A percentile compares a stretch with the other conserved stretches of the same genome.
phyloP scores from a whole-genome alignment of 2,329 filamentous ascomycete genomes.

The Scedosporium minutisporum region DNA sequence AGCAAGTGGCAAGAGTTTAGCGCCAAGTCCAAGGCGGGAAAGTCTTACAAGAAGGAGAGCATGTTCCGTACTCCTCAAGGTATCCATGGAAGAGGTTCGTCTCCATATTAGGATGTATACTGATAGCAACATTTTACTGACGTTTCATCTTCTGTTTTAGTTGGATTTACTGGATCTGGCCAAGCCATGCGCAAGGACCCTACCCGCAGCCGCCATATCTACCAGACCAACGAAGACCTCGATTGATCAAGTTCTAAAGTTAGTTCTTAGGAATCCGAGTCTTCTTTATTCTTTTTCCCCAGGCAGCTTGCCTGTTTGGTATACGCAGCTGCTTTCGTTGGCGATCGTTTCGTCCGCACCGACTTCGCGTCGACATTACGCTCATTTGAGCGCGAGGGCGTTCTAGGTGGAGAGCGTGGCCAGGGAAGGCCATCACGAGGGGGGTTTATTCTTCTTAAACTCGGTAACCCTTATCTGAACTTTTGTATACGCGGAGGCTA shows the following conservation, averaged over 20 bases:
- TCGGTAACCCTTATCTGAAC: slow-evolving; percentile 6
- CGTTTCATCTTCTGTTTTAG: slow-evolving; percentile 34
- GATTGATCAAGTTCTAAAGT: slow-evolving; percentile 38
- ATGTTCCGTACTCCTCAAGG: slow-evolving; percentile 94
- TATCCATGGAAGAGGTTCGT: slow-evolving; percentile 72
- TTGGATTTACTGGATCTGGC: slow-evolving; percentile 92
- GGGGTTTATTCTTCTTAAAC: not conserved
- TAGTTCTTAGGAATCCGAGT: slow-evolving; percentile 8
- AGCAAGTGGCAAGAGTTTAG: slow-evolving; percentile 93
- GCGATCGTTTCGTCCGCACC: no score
- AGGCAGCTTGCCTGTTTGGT: not conserved
- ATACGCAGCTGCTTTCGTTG: not conserved
- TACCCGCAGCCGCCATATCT: slow-evolving; percentile 72
- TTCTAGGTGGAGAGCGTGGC: not conserved
- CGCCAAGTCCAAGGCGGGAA: slow-evolving; percentile 58
- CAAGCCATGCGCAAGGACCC: slow-evolving; percentile 93
- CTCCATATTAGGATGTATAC: not conserved
- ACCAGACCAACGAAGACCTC: slow-evolving; percentile 66
- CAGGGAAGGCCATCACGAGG: not conserved
- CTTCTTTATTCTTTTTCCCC: not conserved
- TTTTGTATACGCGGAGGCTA: slow-evolving; percentile 1
- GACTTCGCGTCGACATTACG: no score
- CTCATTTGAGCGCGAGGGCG: not conserved
- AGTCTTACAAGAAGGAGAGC: slow-evolving; percentile 72
- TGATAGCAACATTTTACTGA: slow-evolving; percentile 12